Conservation (phyloP, 495 filamentous ascomycete species). For the Aspergillus kassunensis region DNA sequence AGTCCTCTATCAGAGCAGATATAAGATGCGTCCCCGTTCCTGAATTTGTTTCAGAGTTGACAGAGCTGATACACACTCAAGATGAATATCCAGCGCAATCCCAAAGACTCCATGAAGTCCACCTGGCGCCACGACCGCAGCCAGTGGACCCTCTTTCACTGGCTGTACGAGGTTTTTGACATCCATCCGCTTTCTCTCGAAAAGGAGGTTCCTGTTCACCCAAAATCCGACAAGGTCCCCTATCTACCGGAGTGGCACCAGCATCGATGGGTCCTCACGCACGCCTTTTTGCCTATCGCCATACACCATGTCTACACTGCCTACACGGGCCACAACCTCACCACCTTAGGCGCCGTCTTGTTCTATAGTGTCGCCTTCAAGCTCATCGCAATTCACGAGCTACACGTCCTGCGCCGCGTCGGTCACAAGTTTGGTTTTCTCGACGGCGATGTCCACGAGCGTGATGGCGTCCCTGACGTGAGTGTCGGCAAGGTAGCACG, state of each 20-base stretch:
- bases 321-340: constrained; percentile 23
- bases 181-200: constrained; percentile 24
- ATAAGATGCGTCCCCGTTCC: no score
- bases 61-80: no score
- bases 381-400: constrained; percentile 34
- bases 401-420: constrained; percentile 22
- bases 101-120: constrained; percentile 38
- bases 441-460: constrained; percentile 24
- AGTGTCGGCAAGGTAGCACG: constrained; percentile 19
- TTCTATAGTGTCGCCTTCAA: constrained; percentile 30
- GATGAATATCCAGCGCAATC: constrained; percentile 22
- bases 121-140: constrained; percentile 26
- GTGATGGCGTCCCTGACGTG: constrained; percentile 26
- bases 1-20: no score
- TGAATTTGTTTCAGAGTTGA: no score
- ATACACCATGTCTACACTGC: constrained; percentile 27
- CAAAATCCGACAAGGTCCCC: constrained; percentile 32
- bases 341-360: constrained; percentile 19
- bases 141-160: constrained; percentile 28
- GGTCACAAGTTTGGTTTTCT: constrained; percentile 24
- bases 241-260: constrained; percentile 24
- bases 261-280: constrained; percentile 31
- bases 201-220: constrained; percentile 27
- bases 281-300: constrained; percentile 22
- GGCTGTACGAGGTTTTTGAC: constrained; percentile 25